Percentiles rank a stretch among this genome's conserved stretches.
Evolutionary conservation across 2,329 filamentous ascomycete genomes (phyloP).

Genomic region (Davidsoniella neocaledoniae): DNA sequence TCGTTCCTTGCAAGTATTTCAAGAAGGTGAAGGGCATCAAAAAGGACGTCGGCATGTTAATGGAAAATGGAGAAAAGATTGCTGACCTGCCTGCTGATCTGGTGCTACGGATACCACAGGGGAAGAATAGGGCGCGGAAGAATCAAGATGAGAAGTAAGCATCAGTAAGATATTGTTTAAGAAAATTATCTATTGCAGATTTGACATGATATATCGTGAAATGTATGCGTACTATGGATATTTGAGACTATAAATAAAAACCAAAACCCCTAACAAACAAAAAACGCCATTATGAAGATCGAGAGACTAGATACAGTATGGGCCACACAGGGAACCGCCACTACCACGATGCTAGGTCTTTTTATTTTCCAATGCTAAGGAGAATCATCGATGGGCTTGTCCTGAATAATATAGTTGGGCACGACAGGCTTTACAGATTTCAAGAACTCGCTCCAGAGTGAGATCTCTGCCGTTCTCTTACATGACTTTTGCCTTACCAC

Average conservation of each 20-base stretch:
- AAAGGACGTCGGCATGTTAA: constrained; percentile 45
- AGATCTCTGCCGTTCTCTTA: no score
- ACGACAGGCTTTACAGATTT: no score
- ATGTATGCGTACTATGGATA: background rate
- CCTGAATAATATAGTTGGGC: no score
- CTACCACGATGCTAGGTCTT: no score
- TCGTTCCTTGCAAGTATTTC: constrained; percentile 53
- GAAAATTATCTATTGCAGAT: background rate
- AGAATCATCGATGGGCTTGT: no score
- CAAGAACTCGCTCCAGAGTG: no score
- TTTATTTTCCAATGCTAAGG: no score
- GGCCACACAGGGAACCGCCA: no score
- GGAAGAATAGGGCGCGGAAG: constrained; percentile 25
- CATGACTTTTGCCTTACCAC: no score
- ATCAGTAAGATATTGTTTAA: constrained; percentile 8
- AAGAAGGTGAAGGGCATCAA: constrained; percentile 49
- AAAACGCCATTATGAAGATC: background rate
- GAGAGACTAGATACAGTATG: no score
- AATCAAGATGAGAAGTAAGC: constrained; percentile 12
- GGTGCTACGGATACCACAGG: constrained; percentile 28
- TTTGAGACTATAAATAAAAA: background rate
- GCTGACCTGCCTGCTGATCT: constrained; percentile 49
- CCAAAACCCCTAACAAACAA: background rate
- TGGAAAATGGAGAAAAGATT: constrained; percentile 51
- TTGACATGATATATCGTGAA: no score